These are phyloP conservation scores for Chytriomyces sp. DNA, from an alignment of 192 early-diverging fungal species.

Conservation along the genomic window DNA sequence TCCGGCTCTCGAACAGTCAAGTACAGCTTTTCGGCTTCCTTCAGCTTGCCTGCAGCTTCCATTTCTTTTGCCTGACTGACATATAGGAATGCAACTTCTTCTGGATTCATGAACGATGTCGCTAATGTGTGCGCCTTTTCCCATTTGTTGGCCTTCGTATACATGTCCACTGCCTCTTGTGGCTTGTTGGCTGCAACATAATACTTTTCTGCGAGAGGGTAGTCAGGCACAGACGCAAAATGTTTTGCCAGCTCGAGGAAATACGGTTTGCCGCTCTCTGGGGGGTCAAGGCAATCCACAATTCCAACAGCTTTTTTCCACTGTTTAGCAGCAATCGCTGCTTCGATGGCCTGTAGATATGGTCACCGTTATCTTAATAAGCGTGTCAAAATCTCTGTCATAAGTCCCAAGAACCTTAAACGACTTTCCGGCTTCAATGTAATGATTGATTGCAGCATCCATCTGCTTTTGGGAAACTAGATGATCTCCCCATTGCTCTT, in stretches of 20 bases:
- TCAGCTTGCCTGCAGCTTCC: constrained; percentile 61
- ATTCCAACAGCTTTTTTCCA: constrained; percentile 71
- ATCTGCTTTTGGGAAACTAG: constrained; percentile 66
- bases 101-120: constrained; percentile 62
- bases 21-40: constrained; percentile 70
- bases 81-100: constrained; percentile 63
- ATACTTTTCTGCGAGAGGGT: constrained; percentile 60
- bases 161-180: constrained; percentile 73
- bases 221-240: constrained; percentile 55
- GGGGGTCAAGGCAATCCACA: constrained; percentile 61
- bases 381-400: not conserved
- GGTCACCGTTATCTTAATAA: not conserved
- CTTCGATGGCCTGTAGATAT: constrained; percentile 19
- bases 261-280: constrained; percentile 56
- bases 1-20: constrained; percentile 66
- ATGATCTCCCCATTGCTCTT: constrained; percentile 73
- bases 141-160: constrained; percentile 63
- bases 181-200: constrained; percentile 59
- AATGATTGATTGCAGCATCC: constrained; percentile 71
- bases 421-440: constrained; percentile 66
- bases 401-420: constrained; percentile 52
- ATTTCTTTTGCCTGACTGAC: constrained; percentile 66
- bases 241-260: constrained; percentile 61
- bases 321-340: constrained; percentile 40
- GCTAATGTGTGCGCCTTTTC: constrained; percentile 67